phyloP scores from a whole-genome alignment of 2,329 filamentous ascomycete genomes.

The Zasmidium cellare region DNA sequence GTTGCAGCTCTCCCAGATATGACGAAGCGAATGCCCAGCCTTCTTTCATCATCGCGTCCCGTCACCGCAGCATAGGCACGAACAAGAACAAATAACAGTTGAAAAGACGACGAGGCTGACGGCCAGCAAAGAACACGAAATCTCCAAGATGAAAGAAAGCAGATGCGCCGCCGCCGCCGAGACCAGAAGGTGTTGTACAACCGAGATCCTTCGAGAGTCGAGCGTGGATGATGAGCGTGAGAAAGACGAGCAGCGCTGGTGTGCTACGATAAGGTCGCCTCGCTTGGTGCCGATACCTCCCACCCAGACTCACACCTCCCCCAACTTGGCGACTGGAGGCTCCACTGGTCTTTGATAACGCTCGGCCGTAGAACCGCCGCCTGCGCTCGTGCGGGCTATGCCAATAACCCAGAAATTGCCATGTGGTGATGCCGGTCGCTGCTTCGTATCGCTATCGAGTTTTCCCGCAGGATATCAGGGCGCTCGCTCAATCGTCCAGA shows the following conservation, averaged over 20 bases:
- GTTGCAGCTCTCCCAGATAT: conserved; percentile 2
- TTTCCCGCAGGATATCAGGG: background rate
- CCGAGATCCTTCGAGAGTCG: conserved; percentile 5
- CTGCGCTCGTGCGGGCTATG: background rate
- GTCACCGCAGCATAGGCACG: background rate
- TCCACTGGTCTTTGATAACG: conserved; percentile 1
- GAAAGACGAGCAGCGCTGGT: background rate
- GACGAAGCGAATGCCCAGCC: conserved; percentile 2
- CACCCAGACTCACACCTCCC: background rate
- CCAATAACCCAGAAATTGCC: background rate
- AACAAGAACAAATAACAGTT: background rate
- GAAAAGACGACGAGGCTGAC: background rate
- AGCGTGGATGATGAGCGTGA: too few relatives aligned
- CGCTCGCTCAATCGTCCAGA: background rate
- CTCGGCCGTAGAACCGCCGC: conserved; percentile 1
- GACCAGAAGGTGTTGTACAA: conserved; percentile 3
- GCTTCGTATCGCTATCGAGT: background rate
- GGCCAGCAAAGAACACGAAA: background rate
- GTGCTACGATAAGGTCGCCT: conserved; percentile 8
- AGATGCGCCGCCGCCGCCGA: background rate
- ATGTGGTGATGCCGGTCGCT: background rate
- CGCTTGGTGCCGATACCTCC: conserved; percentile 3
- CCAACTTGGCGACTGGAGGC: conserved; percentile 1
- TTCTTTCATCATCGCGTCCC: conserved; percentile 1
- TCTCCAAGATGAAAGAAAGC: background rate